These are phyloP conservation scores for Umbellularia californica DNA, from an alignment of 164 flowering plant genomes.

Conservation along the genomic window DNA sequence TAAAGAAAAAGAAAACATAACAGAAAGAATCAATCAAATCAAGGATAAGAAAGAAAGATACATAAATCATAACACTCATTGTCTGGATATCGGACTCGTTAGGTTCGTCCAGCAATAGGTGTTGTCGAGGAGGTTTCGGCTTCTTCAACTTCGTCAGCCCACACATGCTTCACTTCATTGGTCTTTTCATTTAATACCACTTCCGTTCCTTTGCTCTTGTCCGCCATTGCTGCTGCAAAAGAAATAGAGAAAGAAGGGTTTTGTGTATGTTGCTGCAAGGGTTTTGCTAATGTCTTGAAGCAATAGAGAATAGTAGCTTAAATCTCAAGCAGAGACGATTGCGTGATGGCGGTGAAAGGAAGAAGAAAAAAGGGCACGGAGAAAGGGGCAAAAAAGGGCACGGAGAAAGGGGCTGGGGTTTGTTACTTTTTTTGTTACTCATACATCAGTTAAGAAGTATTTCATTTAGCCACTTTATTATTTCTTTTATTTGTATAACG, in stretches of 20 bases:
- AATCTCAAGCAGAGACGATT: too few relatives aligned
- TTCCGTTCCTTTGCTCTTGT: background rate
- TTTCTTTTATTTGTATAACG: too few relatives aligned
- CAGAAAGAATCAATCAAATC: background rate
- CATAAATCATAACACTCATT: conserved; percentile 23
- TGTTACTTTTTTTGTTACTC: too few relatives aligned
- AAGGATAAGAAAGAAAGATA: background rate
- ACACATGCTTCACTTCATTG: conserved; percentile 11
- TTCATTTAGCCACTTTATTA: too few relatives aligned
- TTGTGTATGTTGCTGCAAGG: background rate
- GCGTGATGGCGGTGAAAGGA: too few relatives aligned
- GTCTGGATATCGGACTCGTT: conserved; percentile 57
- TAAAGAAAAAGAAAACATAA: background rate
- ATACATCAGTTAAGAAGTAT: too few relatives aligned
- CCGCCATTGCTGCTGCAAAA: conserved; percentile 1
- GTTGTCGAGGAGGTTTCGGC: background rate
- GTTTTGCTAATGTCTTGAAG: too few relatives aligned
- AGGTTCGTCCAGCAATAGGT: conserved; percentile 43
- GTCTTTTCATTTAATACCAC: too few relatives aligned
- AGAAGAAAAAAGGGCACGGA: too few relatives aligned
- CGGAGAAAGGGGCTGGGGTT: too few relatives aligned
- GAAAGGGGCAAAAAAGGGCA: too few relatives aligned
- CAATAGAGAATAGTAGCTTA: too few relatives aligned
- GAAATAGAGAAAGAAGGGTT: background rate
- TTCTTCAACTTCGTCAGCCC: conserved; percentile 24